phyloP scores from a whole-genome alignment of 2,329 filamentous ascomycete species.

The Oidium heveae region DNA sequence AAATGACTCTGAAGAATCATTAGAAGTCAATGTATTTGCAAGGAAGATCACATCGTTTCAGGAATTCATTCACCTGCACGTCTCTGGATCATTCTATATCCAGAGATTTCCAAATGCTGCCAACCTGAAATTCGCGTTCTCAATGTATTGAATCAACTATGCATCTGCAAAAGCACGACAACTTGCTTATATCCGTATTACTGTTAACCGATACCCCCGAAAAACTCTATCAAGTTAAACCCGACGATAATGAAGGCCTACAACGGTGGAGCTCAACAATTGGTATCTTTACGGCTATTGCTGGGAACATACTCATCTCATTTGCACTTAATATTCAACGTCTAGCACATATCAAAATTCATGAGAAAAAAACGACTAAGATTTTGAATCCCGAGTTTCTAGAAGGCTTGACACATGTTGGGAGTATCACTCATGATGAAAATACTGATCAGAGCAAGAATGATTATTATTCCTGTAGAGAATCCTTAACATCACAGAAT shows the following conservation, averaged over 20 bases:
- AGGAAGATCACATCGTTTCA: no score
- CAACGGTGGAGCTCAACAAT: conserved; percentile 79
- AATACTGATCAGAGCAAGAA: conserved; percentile 15
- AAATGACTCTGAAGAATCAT: no score
- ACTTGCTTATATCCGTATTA: neutral
- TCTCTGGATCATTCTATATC: no score
- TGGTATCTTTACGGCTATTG: conserved; percentile 77
- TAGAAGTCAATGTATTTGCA: no score
- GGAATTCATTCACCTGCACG: no score
- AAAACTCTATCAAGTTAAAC: neutral
- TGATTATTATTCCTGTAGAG: conserved; percentile 18
- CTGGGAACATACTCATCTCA: conserved; percentile 81
- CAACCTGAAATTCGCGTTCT: no score
- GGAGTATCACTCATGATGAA: conserved; percentile 6
- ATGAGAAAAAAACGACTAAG: conserved; percentile 37
- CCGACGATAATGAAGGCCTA: conserved; percentile 21
- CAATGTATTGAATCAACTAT: neutral
- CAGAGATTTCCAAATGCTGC: no score
- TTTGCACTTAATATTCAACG: conserved; percentile 90
- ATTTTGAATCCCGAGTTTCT: conserved; percentile 25
- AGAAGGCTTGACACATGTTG: conserved; percentile 17
- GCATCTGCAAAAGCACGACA: neutral
- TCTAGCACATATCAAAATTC: conserved; percentile 74
- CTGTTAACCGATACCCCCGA: neutral
- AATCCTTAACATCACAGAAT: neutral